Evolutionary conservation across 2,329 filamentous ascomycete species (phyloP).

Genomic region (Aspergillus hiratsukae): DNA sequence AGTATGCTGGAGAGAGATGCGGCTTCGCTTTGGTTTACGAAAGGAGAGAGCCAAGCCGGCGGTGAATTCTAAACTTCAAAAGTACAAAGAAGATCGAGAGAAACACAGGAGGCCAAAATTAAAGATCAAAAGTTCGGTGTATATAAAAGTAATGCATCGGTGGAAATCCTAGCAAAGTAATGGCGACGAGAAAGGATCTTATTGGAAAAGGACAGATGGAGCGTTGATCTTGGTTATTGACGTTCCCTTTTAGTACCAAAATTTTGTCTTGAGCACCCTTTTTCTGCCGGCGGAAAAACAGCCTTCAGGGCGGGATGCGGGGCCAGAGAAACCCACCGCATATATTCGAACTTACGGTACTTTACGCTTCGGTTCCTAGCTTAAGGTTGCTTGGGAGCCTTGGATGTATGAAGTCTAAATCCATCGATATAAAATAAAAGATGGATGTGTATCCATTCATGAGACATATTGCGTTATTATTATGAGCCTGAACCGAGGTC

Average conservation of each 20-base stretch:
- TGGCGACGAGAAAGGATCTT: not conserved
- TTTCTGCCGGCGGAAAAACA: constrained; percentile 24
- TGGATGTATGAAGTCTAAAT: not conserved
- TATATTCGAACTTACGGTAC: not conserved
- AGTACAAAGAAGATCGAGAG: not conserved
- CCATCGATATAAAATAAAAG: not conserved
- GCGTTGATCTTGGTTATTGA: constrained; percentile 1
- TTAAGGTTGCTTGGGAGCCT: not conserved
- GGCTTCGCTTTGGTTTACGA: not conserved
- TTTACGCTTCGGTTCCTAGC: not conserved
- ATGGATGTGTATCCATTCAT: too few species aligned
- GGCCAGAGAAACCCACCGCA: not conserved
- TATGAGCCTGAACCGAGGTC: too few species aligned
- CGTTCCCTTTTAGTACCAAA: constrained; percentile 4
- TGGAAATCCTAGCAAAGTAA: constrained; percentile 2
- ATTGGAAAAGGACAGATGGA: constrained; percentile 8
- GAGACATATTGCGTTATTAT: too few species aligned
- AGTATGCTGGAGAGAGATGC: not conserved
- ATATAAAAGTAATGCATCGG: not conserved
- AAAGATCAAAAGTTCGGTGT: not conserved
- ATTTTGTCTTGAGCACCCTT: constrained; percentile 10
- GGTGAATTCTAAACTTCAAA: not conserved
- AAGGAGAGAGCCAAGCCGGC: not conserved
- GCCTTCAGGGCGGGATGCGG: not conserved
- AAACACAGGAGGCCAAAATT: not conserved